A percentile compares a stretch with the other conserved stretches of the same genome.
Evolutionary conservation across 225 moss, liverwort and hornwort genomes (phyloP).

Genomic region (Lunularia cruciata): DNA sequence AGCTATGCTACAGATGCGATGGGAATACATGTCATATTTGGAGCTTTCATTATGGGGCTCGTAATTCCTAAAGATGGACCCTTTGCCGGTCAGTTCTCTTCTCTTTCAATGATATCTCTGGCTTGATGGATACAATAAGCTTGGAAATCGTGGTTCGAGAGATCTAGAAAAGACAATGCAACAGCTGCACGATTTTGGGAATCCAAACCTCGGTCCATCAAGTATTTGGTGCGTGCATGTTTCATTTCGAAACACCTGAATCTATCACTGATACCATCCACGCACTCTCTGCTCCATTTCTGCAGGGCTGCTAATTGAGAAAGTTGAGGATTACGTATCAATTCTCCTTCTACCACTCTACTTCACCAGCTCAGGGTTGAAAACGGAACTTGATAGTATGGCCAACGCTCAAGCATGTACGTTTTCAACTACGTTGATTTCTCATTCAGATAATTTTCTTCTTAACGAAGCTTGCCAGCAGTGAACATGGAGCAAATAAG

Average conservation of each 20-base stretch:
- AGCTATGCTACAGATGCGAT: slow-evolving; percentile 42
- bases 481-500: background rate
- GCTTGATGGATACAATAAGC: too few relatives aligned
- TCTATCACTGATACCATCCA: too few relatives aligned
- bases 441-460: background rate
- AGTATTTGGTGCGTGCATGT: too few relatives aligned
- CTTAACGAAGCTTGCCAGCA: too few relatives aligned
- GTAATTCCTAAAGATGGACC: slow-evolving; percentile 43
- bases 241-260: too few relatives aligned
- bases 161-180: too few relatives aligned
- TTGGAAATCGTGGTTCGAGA: background rate
- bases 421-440: background rate
- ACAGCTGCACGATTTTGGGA: too few relatives aligned
- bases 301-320: slow-evolving; percentile 61
- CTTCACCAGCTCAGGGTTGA: slow-evolving; percentile 71
- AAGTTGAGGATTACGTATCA: slow-evolving; percentile 66
- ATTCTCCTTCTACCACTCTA: slow-evolving; percentile 78
- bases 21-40: slow-evolving; percentile 47
- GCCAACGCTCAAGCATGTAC: slow-evolving; percentile 53
- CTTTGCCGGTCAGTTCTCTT: slow-evolving; percentile 31
- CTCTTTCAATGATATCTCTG: background rate
- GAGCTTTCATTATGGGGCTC: slow-evolving; percentile 47
- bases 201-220: too few relatives aligned
- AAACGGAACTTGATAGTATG: slow-evolving; percentile 60
- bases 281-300: too few relatives aligned